Percentiles rank a stretch among this genome's conserved stretches.
Evolutionary conservation across 345 rosid species (phyloP).

Genomic region (Orychophragmus violaceus): DNA sequence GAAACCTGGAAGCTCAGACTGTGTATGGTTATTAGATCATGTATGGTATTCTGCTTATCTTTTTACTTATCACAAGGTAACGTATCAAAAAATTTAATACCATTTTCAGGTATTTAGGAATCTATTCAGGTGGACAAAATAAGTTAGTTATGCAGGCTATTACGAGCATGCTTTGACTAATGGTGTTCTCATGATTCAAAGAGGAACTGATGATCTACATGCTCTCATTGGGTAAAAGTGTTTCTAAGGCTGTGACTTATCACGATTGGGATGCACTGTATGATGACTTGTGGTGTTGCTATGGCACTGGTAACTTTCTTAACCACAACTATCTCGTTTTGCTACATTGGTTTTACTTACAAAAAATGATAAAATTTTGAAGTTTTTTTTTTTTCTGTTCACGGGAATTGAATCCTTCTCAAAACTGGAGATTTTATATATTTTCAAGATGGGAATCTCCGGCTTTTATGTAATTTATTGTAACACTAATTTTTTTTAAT

Average conservation of each 20-base stretch:
- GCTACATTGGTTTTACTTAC: not conserved
- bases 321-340: not conserved
- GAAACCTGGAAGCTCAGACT: no score
- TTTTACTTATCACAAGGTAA: not conserved
- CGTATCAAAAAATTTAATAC: not conserved
- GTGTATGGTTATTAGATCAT: no score
- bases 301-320: constrained; percentile 65
- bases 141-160: constrained; percentile 78
- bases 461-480: constrained; percentile 66
- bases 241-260: constrained; percentile 63
- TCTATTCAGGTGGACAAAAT: constrained; percentile 90
- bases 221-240: constrained; percentile 76
- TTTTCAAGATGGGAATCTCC: constrained; percentile 65
- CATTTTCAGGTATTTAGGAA: constrained; percentile 76
- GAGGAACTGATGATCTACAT: constrained; percentile 95
- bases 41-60: not conserved
- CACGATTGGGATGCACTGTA: constrained; percentile 83
- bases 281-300: constrained; percentile 92
- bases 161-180: constrained; percentile 87
- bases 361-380: not conserved
- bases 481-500: no score
- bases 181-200: constrained; percentile 84
- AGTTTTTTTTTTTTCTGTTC: not conserved
- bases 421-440: constrained; percentile 88
- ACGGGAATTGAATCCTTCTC: constrained; percentile 85